phyloP scores from a whole-genome alignment of 2,329 filamentous ascomycete species.

The Westerdykella aurantiaca region DNA sequence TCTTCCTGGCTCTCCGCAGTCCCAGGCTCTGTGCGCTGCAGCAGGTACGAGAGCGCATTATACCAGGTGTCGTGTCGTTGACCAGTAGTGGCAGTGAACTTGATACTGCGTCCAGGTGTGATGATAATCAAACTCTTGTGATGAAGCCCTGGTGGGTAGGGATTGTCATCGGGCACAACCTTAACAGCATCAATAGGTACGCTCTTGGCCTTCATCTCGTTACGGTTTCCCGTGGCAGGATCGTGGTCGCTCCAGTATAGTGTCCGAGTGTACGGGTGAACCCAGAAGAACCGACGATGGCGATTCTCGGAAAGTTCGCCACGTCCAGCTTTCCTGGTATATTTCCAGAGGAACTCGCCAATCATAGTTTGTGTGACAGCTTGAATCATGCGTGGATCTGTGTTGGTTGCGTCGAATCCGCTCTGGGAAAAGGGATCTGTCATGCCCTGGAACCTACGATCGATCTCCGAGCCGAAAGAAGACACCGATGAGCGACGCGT shows the following conservation, averaged over 20 bases:
- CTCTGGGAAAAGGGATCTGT: conserved; percentile 47
- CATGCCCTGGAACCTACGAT: conserved; percentile 79
- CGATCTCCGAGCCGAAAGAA: conserved; percentile 90
- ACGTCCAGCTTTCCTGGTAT: conserved; percentile 89
- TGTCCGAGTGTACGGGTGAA: conserved; percentile 93
- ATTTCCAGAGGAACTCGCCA: conserved; percentile 98
- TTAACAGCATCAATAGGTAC: conserved; percentile 89
- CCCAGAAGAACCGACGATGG: conserved; percentile 96
- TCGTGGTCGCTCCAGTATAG: conserved; percentile 95
- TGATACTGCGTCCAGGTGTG: conserved; percentile 80
- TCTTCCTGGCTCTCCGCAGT: conserved; percentile 51
- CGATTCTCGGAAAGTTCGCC: conserved; percentile 82
- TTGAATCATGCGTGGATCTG: conserved; percentile 97
- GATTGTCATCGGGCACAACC: conserved; percentile 90
- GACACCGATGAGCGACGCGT: conserved; percentile 81
- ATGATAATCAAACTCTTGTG: conserved; percentile 88
- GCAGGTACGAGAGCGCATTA: conserved; percentile 88
- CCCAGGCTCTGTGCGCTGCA: conserved; percentile 59
- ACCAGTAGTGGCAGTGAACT: conserved; percentile 90
- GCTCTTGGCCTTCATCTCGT: conserved; percentile 77
- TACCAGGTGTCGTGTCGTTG: conserved; percentile 98
- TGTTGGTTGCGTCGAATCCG: conserved; percentile 60
- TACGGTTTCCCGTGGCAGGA: conserved; percentile 69
- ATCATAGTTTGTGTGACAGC: conserved; percentile 99
- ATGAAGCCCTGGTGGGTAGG: conserved; percentile 88